Evolutionary conservation across 2,329 filamentous ascomycete species (phyloP).

Genomic region (Huntiella savannae): DNA sequence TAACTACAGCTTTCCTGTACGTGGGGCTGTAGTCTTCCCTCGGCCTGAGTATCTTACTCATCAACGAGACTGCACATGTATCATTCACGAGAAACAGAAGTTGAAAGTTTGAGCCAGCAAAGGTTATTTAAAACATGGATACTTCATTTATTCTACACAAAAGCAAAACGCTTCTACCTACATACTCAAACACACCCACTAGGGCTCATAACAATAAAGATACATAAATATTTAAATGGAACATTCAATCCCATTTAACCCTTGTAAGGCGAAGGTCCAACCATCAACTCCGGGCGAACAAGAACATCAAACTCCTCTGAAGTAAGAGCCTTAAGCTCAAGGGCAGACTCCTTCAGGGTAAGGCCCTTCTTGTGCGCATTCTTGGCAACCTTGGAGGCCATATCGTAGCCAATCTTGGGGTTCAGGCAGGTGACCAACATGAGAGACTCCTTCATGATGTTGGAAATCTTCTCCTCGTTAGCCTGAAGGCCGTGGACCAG

Average conservation of each 20-base stretch:
- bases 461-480: slow-evolving; percentile 79
- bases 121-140: too few relatives aligned
- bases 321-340: slow-evolving; percentile 79
- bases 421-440: slow-evolving; percentile 98
- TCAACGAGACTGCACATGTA: too few relatives aligned
- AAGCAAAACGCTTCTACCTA: not conserved
- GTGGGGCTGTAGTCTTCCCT: too few relatives aligned
- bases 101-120: too few relatives aligned
- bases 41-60: too few relatives aligned
- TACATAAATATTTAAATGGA: slow-evolving; percentile 4
- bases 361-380: slow-evolving; percentile 97
- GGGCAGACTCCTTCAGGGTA: slow-evolving; percentile 80
- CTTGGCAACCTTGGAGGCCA: slow-evolving; percentile 93
- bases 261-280: slow-evolving; percentile 54
- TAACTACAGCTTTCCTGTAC: too few relatives aligned
- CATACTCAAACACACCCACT: slow-evolving; percentile 1
- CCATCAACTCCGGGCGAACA: slow-evolving; percentile 88
- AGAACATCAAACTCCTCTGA: slow-evolving; percentile 78
- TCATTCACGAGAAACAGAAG: too few relatives aligned
- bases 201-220: slow-evolving; percentile 4
- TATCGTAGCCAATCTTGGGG: slow-evolving; percentile 92
- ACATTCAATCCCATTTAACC: slow-evolving; percentile 16
- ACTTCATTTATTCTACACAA: too few relatives aligned
- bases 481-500: slow-evolving; percentile 73
- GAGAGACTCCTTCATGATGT: slow-evolving; percentile 88